A percentile compares a stretch with the other conserved stretches of the same genome.
phyloP scores from a whole-genome alignment of 1,284 basidiomycete genomes.

The Puccinia triticina region DNA sequence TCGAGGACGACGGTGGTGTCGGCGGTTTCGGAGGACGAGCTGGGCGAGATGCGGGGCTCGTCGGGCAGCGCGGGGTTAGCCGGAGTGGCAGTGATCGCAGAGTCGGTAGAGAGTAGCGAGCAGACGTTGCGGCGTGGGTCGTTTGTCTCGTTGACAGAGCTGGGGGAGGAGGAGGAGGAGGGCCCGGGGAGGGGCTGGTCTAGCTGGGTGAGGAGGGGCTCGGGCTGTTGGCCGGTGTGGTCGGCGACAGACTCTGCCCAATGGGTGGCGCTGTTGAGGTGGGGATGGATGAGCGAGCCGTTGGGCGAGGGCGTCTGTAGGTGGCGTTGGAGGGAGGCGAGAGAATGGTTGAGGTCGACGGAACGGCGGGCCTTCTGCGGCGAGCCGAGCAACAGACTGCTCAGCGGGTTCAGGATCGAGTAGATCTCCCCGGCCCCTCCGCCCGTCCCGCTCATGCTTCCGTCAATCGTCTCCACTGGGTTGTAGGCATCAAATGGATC shows the following conservation, averaged over 20 bases:
- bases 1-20: neutral
- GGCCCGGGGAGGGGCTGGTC: neutral
- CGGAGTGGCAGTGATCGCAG: neutral
- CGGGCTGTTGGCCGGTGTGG: neutral
- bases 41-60: neutral
- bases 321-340: neutral
- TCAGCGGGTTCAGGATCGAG: slow-evolving; percentile 44
- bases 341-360: slow-evolving; percentile 20
- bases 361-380: slow-evolving; percentile 6
- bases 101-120: slow-evolving; percentile 15
- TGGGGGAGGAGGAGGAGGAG: neutral
- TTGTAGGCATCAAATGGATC: slow-evolving; percentile 61
- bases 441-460: neutral
- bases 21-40: neutral
- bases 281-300: neutral
- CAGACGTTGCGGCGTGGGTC: neutral
- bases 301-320: neutral
- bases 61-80: neutral
- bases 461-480: neutral
- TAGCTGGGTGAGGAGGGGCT: neutral
- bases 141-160: neutral
- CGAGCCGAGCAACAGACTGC: slow-evolving; percentile 13
- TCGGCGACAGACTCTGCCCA: neutral
- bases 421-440: slow-evolving; percentile 50
- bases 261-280: slow-evolving; percentile 9